A percentile compares a stretch with the other conserved stretches of the same genome.
Conservation (phyloP, 352 stramenopile genomes). For the Blastocystis sp. region DNA sequence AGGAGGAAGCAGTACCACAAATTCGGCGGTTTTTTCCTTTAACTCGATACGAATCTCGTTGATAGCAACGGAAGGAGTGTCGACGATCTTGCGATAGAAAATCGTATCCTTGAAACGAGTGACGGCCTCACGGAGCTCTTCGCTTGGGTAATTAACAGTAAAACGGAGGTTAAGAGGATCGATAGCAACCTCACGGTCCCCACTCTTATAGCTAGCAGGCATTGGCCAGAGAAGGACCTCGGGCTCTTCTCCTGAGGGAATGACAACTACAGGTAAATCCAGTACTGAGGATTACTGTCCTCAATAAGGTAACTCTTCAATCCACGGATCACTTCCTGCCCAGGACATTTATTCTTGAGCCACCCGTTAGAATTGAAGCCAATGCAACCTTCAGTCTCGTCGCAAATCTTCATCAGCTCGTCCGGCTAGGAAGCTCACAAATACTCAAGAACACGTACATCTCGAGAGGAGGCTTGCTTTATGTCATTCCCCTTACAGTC, state of each 20-base stretch:
- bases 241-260: slow-evolving; percentile 53
- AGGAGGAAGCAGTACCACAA: neutral
- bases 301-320: neutral
- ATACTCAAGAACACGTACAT: neutral
- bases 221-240: slow-evolving; percentile 55
- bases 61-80: neutral
- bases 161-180: slow-evolving; percentile 40
- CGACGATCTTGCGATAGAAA: neutral
- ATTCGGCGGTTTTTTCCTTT: neutral
- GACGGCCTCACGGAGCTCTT: neutral
- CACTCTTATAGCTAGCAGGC: slow-evolving; percentile 3
- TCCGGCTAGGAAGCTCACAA: neutral
- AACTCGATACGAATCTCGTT: neutral
- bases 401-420: slow-evolving; percentile 51
- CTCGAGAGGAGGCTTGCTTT: neutral
- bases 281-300: neutral
- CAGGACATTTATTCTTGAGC: slow-evolving; percentile 40
- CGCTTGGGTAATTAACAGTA: neutral
- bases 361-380: slow-evolving; percentile 58
- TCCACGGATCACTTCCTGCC: neutral
- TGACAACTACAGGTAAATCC: neutral
- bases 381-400: slow-evolving; percentile 44
- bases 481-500: slow-evolving; percentile 55
- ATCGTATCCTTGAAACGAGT: slow-evolving; percentile 46
- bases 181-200: neutral